Evolutionary conservation across 768 basidiomycete genomes (phyloP), one percentile per base, ranked within the genome.

Genomic region (Mycena leptocephala): DNA sequence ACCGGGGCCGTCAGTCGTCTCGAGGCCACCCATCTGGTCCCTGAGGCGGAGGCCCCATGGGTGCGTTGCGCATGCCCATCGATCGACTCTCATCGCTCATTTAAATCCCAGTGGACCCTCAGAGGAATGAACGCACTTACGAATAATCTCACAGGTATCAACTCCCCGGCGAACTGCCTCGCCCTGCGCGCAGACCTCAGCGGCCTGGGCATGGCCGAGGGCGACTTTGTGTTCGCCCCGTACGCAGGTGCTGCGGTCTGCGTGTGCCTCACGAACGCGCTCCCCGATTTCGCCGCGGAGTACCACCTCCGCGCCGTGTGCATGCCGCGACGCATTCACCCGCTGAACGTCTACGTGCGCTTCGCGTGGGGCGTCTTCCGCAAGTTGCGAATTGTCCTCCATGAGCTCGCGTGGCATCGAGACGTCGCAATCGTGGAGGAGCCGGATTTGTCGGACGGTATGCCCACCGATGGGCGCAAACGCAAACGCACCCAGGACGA

Each of bases 301-400:
- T 67, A 59, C 24, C 75, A 76, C 35, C 64, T 76, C n/a, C 75
- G 70, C 11, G 64, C 64, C 3, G n/a, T 72, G 20, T 13, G 2
- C 1, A 51, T 76, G 1, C 75, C 75, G 11, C 3, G 5, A 6
- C 63, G 75, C 22, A 76, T 71, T 46, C 39, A 71, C 43, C 75
- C 69, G 2, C 0, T 65, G 55, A 66, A 71, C 22, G 20, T 55
- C 11, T 76, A 66, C 26, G 69, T 53, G 10, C 8, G 75, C n/a
- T 76, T 76, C 30, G 75, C 75, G 3, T 76, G 70, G 69, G 32
- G 64, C 43, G 1, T 76, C 30, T 76, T 76, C 75, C 14, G 20
- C 16, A 43, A 0, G 51, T 33, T 16, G 5, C 10, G 13, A 7
- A 39, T 7, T 0, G 3, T 43, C 14, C 66, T 68, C 14, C 11